phyloP scores from a whole-genome alignment of 371 early-diverging fungal genomes.

The Neoconidiobolus thromboides region DNA sequence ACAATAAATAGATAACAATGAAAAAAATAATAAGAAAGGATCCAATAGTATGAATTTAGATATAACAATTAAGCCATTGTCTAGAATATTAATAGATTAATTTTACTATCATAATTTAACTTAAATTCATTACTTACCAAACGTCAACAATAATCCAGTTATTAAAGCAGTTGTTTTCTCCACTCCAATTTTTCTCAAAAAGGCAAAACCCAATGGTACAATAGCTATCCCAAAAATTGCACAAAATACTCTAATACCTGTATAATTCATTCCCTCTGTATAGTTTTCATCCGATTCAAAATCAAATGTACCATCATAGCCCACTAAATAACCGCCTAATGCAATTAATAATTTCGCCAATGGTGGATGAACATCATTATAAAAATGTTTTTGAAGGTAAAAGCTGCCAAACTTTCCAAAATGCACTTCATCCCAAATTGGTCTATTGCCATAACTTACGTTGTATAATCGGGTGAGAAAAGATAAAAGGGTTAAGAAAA shows the following conservation, averaged over 20 bases:
- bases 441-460: conserved; percentile 20
- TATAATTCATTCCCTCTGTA: conserved; percentile 70
- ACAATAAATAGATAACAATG: conserved; percentile 58
- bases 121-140: conserved; percentile 30
- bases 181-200: conserved; percentile 56
- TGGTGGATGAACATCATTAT: conserved; percentile 99
- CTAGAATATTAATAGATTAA: neutral
- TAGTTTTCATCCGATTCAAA: conserved; percentile 72
- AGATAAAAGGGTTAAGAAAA: conserved; percentile 5
- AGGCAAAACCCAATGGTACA: conserved; percentile 87
- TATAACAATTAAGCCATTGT: conserved; percentile 68
- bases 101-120: conserved; percentile 9
- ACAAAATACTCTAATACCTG: conserved; percentile 79
- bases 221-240: conserved; percentile 83
- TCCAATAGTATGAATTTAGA: conserved; percentile 94
- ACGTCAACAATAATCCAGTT: conserved; percentile 56
- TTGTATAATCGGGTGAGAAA: conserved; percentile 22
- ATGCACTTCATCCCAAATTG: conserved; percentile 22
- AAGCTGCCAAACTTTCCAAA: conserved; percentile 68
- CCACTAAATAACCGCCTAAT: conserved; percentile 70
- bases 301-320: conserved; percentile 73
- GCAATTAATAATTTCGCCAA: conserved; percentile 97
- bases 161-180: conserved; percentile 39
- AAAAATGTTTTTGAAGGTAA: conserved; percentile 83
- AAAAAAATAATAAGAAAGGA: conserved; percentile 90